A percentile compares a stretch with the other conserved stretches of the same genome.
Conservation (phyloP, 1,139 yeast species). For the Magnusiomyces suaveolens region DNA sequence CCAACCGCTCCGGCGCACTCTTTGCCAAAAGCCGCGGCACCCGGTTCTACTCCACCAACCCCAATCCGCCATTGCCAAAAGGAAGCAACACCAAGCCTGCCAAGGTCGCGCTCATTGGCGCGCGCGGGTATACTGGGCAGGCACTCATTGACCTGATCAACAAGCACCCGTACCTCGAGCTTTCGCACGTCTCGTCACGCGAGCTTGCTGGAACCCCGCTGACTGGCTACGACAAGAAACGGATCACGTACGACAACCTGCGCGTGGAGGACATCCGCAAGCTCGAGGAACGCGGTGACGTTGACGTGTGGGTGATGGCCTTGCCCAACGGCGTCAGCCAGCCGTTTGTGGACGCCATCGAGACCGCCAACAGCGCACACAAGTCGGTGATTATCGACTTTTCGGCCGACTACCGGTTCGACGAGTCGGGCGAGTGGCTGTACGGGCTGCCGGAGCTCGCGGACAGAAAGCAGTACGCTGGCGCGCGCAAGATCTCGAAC, state of each 20-base stretch:
- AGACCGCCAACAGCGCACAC: slow-evolving; percentile 41
- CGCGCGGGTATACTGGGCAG: slow-evolving; percentile 96
- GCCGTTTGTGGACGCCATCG: slow-evolving; percentile 93
- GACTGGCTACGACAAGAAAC: slow-evolving; percentile 74
- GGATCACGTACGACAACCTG: slow-evolving; percentile 73
- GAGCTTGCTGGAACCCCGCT: slow-evolving; percentile 83
- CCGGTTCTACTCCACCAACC: slow-evolving; percentile 34
- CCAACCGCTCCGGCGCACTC: not conserved
- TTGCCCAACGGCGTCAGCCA: slow-evolving; percentile 96
- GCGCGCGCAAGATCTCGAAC: slow-evolving; percentile 80
- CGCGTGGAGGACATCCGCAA: slow-evolving; percentile 76
- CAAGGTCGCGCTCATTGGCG: slow-evolving; percentile 89
- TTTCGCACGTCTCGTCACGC: slow-evolving; percentile 90
- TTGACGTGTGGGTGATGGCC: slow-evolving; percentile 99
- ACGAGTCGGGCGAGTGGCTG: slow-evolving; percentile 75
- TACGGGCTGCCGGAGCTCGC: slow-evolving; percentile 80
- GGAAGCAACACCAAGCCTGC: slow-evolving; percentile 55
- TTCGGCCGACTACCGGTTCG: slow-evolving; percentile 94
- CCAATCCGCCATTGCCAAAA: slow-evolving; percentile 60
- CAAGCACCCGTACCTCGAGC: slow-evolving; percentile 75
- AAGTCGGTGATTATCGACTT: slow-evolving; percentile 78
- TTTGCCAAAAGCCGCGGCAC: not conserved
- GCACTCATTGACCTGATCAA: slow-evolving; percentile 80
- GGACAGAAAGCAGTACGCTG: slow-evolving; percentile 53
- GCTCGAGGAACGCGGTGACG: slow-evolving; percentile 64